Percentiles rank a stretch among this genome's conserved stretches.
Evolutionary conservation across 257 asterid species (phyloP).

Genomic region (Solanum commersonii): DNA sequence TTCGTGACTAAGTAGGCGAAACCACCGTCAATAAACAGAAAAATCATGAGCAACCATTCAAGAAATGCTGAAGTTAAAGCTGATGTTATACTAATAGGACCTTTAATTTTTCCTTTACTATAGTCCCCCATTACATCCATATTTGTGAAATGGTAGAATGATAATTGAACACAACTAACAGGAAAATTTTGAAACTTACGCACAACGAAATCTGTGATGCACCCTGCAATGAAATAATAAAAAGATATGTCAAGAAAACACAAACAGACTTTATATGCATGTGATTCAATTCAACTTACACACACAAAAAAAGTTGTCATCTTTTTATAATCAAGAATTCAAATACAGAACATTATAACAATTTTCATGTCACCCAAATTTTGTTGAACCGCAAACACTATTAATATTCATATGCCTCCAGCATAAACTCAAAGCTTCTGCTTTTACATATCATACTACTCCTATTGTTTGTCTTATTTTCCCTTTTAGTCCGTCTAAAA

Average conservation of each 20-base stretch:
- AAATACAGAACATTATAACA: neutral
- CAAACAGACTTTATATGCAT: neutral
- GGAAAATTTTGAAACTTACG: neutral
- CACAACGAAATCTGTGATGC: neutral
- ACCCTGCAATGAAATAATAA: neutral
- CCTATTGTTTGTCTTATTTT: neutral
- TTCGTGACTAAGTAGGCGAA: slow-evolving; percentile 58
- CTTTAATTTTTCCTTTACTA: slow-evolving; percentile 10
- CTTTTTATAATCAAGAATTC: neutral
- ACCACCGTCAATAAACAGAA: slow-evolving; percentile 56
- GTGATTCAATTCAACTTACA: neutral
- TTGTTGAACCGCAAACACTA: neutral
- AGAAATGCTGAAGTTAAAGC: slow-evolving; percentile 58
- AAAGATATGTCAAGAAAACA: neutral
- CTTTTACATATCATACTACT: neutral
- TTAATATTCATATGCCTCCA: neutral
- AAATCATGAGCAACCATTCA: slow-evolving; percentile 69
- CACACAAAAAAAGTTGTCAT: neutral
- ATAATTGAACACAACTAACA: neutral
- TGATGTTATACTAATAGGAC: slow-evolving; percentile 20
- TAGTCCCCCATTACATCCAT: slow-evolving; percentile 35
- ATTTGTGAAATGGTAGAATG: neutral
- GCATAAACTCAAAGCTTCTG: neutral
- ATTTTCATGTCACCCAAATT: neutral
- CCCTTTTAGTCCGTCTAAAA: neutral